A percentile compares a stretch with the other conserved stretches of the same genome.
phyloP scores from a whole-genome alignment of 2,329 filamentous ascomycete genomes.

The Talaromyces sp. region DNA sequence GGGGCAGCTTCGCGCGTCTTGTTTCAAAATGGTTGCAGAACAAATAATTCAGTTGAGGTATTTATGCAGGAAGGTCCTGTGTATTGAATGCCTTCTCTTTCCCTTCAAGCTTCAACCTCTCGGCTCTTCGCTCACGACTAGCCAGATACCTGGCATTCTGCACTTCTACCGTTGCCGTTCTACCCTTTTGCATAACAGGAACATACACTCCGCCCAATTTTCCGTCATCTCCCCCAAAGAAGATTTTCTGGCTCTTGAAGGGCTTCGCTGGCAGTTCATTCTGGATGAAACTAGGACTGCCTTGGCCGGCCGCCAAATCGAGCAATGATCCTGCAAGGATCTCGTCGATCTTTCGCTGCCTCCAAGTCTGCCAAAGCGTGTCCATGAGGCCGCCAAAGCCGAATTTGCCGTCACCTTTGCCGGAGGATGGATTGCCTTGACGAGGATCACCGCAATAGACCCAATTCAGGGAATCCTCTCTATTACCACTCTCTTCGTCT shows the following conservation, averaged over 20 bases:
- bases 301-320: conserved; percentile 54
- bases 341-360: conserved; percentile 84
- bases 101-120: conserved; percentile 29
- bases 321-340: conserved; percentile 72
- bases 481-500: conserved; percentile 42
- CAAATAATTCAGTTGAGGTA: neutral
- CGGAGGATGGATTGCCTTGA: conserved; percentile 34
- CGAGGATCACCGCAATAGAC: conserved; percentile 69
- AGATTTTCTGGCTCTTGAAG: conserved; percentile 50
- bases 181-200: conserved; percentile 54
- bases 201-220: conserved; percentile 57
- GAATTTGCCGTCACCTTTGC: conserved; percentile 57
- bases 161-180: conserved; percentile 58
- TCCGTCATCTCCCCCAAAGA: conserved; percentile 56
- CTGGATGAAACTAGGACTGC: conserved; percentile 31
- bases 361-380: conserved; percentile 78
- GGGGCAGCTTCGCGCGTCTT: neutral
- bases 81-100: conserved; percentile 17
- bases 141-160: conserved; percentile 55
- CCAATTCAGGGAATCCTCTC: conserved; percentile 69
- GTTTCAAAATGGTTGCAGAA: no score
- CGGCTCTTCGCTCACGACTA: conserved; percentile 46
- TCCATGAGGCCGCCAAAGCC: conserved; percentile 66
- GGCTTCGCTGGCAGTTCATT: conserved; percentile 26
- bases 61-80: neutral